These are phyloP conservation scores for Pseudocercospora crystallina DNA, from an alignment of 2,329 filamentous ascomycete species.

Conservation along the genomic window DNA sequence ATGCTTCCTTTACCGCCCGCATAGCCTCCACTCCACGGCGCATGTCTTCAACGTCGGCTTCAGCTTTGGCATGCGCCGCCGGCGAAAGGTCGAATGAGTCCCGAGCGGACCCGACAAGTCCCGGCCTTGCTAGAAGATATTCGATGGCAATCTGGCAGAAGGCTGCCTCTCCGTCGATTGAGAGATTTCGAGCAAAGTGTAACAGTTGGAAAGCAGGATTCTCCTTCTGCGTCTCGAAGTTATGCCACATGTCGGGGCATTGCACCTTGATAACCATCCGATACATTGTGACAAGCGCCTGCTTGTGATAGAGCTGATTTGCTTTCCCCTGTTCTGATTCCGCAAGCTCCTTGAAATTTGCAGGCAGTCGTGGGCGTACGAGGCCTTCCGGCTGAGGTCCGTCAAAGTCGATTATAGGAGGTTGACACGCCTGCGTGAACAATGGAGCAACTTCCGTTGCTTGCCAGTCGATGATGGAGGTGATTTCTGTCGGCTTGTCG, in stretches of 20 bases:
- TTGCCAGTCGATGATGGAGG: slow-evolving; percentile 40
- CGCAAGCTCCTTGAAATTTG: slow-evolving; percentile 28
- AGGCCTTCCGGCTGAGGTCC: slow-evolving; percentile 31
- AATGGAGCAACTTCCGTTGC: slow-evolving; percentile 37
- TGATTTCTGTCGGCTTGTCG: slow-evolving; percentile 32
- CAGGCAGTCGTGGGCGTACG: slow-evolving; percentile 30
- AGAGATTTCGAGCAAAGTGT: slow-evolving; percentile 16
- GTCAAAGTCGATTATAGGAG: slow-evolving; percentile 37
- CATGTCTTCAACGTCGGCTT: background rate
- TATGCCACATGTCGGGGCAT: slow-evolving; percentile 1
- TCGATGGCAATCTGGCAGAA: background rate
- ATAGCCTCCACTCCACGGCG: slow-evolving; percentile 6
- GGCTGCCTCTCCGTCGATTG: slow-evolving; percentile 4
- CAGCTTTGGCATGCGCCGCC: too few species aligned
- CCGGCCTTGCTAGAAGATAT: background rate
- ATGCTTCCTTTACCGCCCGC: slow-evolving; percentile 7
- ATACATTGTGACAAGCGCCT: slow-evolving; percentile 15
- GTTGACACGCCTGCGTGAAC: slow-evolving; percentile 37
- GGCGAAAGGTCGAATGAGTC: too few species aligned
- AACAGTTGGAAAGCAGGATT: background rate
- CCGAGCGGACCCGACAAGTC: too few species aligned
- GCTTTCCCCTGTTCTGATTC: slow-evolving; percentile 26
- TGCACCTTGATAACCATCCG: background rate
- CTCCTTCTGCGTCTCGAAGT: background rate
- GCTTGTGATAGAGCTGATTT: slow-evolving; percentile 29